phyloP scores from a whole-genome alignment of 768 basidiomycete genomes.

The Hirschioporus abietinus region DNA sequence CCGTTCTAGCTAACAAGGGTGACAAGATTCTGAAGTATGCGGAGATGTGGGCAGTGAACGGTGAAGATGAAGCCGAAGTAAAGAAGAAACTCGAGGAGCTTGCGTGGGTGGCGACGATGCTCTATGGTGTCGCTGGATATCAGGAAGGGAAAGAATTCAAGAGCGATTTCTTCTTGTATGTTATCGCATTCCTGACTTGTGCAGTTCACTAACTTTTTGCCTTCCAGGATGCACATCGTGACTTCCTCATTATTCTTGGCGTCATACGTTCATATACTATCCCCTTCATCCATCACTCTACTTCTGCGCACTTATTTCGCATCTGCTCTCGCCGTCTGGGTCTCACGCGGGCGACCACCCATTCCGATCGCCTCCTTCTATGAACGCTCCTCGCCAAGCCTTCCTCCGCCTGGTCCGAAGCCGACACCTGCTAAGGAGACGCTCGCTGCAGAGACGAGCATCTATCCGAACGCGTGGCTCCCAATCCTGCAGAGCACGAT shows the following conservation, averaged over 20 bases:
- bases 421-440: constrained; percentile 17
- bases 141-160: constrained; percentile 3
- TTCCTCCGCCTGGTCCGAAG: constrained; percentile 4
- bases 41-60: background rate
- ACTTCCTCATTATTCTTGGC: constrained; percentile 62
- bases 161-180: constrained; percentile 1
- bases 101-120: background rate
- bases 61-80: background rate
- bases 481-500: constrained; percentile 47
- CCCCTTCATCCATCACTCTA: constrained; percentile 33
- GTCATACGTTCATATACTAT: constrained; percentile 28
- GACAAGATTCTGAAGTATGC: constrained; percentile 1
- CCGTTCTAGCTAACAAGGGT: background rate
- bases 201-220: background rate
- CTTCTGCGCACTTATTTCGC: constrained; percentile 59
- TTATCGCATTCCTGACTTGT: background rate
- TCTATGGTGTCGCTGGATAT: constrained; percentile 2
- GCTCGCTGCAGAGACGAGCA: constrained; percentile 5
- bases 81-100: background rate
- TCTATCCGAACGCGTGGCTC: constrained; percentile 52
- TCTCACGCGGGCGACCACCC: constrained; percentile 49
- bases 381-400: constrained; percentile 16
- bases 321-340: constrained; percentile 45
- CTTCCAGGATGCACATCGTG: constrained; percentile 53
- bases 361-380: constrained; percentile 50